phyloP scores from a whole-genome alignment of 495 filamentous ascomycete species.

The Xylaria telfairii region DNA sequence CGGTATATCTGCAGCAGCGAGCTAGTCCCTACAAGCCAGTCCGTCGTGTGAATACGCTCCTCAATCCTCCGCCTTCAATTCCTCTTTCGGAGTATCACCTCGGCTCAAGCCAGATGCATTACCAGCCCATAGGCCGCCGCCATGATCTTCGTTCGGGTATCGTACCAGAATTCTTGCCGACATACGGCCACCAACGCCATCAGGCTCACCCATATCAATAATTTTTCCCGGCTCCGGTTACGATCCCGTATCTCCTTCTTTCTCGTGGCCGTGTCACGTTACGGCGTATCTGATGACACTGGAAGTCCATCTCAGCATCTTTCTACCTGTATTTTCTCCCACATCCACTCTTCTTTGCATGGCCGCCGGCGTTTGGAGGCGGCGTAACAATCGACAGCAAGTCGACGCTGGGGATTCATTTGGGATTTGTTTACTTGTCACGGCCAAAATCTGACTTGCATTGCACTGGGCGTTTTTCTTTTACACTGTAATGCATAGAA shows the following conservation, averaged over 20 bases:
- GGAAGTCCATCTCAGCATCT: conserved; percentile 5
- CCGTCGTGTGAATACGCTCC: conserved; percentile 82
- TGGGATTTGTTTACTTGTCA: conserved; percentile 21
- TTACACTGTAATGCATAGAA: conserved; percentile 28
- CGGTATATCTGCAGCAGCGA: conserved; percentile 65
- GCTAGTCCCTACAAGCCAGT: conserved; percentile 91
- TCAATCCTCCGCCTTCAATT: conserved; percentile 84
- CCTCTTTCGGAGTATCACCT: conserved; percentile 77
- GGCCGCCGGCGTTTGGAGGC: conserved; percentile 36
- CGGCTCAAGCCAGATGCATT: conserved; percentile 87
- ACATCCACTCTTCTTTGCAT: conserved; percentile 33
- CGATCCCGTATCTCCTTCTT: conserved; percentile 23
- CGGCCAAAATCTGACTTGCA: conserved; percentile 29
- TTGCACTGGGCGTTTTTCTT: conserved; percentile 36
- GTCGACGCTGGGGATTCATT: conserved; percentile 34
- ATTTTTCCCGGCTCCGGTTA: conserved; percentile 4
- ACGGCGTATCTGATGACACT: neutral
- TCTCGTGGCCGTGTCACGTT: neutral
- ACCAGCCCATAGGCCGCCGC: conserved; percentile 83
- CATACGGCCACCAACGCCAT: conserved; percentile 32
- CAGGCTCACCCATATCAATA: conserved; percentile 30
- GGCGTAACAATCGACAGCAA: conserved; percentile 36
- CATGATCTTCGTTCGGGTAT: conserved; percentile 81
- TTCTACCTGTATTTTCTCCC: conserved; percentile 27
- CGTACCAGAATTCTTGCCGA: conserved; percentile 69